Conservation (phyloP, 805 yeast genomes). For the Teunomyces tritomae region DNA sequence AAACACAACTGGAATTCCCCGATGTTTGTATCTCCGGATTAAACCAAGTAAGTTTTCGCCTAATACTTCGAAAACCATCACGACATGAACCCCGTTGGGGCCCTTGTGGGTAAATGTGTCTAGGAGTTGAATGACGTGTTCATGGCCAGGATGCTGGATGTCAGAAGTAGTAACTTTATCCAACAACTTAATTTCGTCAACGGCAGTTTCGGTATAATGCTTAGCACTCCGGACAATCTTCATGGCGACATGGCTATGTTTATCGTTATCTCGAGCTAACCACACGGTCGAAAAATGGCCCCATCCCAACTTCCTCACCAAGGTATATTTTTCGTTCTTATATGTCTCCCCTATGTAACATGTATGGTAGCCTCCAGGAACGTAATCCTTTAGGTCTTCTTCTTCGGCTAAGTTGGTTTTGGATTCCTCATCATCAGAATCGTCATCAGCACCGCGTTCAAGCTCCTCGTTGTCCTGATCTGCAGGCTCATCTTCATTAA, state of each 20-base stretch:
- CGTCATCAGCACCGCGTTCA: slow-evolving; percentile 9
- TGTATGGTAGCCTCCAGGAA: slow-evolving; percentile 94
- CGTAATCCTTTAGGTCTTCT: slow-evolving; percentile 82
- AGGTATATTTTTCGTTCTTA: slow-evolving; percentile 68
- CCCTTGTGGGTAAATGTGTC: slow-evolving; percentile 88
- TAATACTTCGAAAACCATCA: slow-evolving; percentile 95
- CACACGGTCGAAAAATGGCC: slow-evolving; percentile 97
- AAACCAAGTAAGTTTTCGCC: slow-evolving; percentile 91
- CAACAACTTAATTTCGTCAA: slow-evolving; percentile 85
- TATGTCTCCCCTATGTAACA: slow-evolving; percentile 84
- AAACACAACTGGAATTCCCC: slow-evolving; percentile 73
- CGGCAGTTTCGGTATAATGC: slow-evolving; percentile 89
- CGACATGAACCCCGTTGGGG: slow-evolving; percentile 88
- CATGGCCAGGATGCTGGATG: slow-evolving; percentile 73
- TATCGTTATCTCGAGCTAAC: slow-evolving; percentile 66
- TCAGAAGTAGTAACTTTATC: slow-evolving; percentile 63
- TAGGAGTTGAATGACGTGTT: slow-evolving; percentile 72
- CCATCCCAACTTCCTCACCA: slow-evolving; percentile 95
- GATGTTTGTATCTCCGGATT: slow-evolving; percentile 71
- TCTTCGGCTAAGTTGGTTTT: slow-evolving; percentile 54
- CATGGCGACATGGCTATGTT: slow-evolving; percentile 80
- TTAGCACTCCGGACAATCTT: slow-evolving; percentile 90
- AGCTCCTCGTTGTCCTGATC: slow-evolving; percentile 7
- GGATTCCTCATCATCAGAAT: slow-evolving; percentile 14
- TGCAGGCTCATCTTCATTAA: slow-evolving; percentile 6